A percentile compares a stretch with the other conserved stretches of the same genome.
These are phyloP conservation scores for Rhizophora apiculata DNA, from an alignment of 345 rosid species.

Conservation along the genomic window DNA sequence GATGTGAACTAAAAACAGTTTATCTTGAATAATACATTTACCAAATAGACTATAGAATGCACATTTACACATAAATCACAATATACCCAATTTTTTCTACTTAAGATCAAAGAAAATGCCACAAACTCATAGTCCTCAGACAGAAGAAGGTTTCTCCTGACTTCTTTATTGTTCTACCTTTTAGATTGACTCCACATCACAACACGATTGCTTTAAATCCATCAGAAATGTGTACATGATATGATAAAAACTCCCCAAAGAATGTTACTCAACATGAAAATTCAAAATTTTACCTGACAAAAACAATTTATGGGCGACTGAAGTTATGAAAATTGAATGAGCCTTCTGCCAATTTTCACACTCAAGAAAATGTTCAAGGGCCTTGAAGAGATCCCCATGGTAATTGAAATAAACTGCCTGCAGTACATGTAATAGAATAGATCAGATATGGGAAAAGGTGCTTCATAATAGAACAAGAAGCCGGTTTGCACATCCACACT, in stretches of 20 bases:
- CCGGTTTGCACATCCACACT: not conserved
- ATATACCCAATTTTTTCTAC: not conserved
- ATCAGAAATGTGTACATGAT: not conserved
- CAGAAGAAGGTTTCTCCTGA: too few species aligned
- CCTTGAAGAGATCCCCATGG: conserved; percentile 59
- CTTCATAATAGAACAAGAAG: conserved; percentile 4
- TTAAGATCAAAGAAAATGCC: too few species aligned
- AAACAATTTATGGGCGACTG: conserved; percentile 69
- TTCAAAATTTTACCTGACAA: conserved; percentile 56
- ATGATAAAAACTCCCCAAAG: conserved; percentile 8
- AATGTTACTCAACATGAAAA: conserved; percentile 9
- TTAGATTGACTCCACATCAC: too few species aligned
- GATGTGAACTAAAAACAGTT: too few species aligned
- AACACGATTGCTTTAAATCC: too few species aligned
- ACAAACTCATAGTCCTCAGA: too few species aligned
- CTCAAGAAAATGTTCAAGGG: conserved; percentile 81
- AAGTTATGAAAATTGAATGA: conserved; percentile 72
- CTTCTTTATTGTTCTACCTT: too few species aligned
- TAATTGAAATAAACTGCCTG: conserved; percentile 84
- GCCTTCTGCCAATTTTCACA: conserved; percentile 90
- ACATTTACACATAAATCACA: not conserved
- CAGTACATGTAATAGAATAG: conserved; percentile 18
- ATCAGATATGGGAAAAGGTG: conserved; percentile 15
- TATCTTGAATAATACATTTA: too few species aligned
- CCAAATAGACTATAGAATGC: not conserved